Percentiles rank a stretch among this genome's conserved stretches.
Conservation (phyloP, 176 grass and related monocot species). For the Ensete glaucum region DNA sequence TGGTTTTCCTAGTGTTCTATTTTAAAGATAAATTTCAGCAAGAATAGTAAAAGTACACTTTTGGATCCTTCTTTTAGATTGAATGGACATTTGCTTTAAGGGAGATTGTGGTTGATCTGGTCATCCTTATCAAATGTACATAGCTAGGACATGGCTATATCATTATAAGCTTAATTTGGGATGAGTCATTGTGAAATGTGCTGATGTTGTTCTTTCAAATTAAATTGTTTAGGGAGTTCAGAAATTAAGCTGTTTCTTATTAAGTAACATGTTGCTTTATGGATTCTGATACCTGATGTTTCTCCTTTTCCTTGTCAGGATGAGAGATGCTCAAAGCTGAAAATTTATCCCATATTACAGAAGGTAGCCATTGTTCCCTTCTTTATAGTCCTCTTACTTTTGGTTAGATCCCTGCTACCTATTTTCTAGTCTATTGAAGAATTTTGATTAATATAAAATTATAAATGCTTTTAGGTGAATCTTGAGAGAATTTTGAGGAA, state of each 20-base stretch:
- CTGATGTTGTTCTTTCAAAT: too few relatives aligned
- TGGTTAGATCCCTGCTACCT: not conserved
- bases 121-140: not conserved
- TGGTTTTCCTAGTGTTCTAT: too few relatives aligned
- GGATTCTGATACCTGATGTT: conserved; percentile 5
- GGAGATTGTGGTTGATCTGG: not conserved
- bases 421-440: not conserved
- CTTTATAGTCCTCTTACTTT: not conserved
- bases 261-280: not conserved
- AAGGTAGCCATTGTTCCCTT: conserved; percentile 44
- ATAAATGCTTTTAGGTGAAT: conserved; percentile 57
- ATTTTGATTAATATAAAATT: conserved; percentile 1
- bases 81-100: not conserved
- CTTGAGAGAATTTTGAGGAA: conserved; percentile 99
- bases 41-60: not conserved
- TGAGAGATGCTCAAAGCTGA: conserved; percentile 96
- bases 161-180: not conserved
- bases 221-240: too few relatives aligned
- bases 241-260: too few relatives aligned
- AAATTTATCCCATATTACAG: conserved; percentile 97
- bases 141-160: not conserved
- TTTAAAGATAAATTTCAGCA: not conserved
- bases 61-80: not conserved
- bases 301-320: conserved; percentile 44
- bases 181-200: too few relatives aligned